These are phyloP conservation scores for Luvunga scandens DNA, from an alignment of 345 rosid genomes.

Conservation along the genomic window DNA sequence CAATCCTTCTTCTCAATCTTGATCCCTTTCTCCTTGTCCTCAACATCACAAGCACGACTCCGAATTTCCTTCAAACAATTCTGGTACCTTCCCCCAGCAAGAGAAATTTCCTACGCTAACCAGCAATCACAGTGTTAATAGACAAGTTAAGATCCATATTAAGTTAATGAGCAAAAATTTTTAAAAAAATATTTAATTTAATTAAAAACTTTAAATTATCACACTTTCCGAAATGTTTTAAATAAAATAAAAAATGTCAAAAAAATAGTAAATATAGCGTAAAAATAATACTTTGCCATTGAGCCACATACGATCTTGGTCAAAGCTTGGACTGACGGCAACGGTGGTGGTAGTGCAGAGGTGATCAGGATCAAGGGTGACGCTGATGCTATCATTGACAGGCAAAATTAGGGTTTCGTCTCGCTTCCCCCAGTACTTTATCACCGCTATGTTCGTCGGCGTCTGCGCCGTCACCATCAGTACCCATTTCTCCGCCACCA, in stretches of 20 bases:
- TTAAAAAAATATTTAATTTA: too few species aligned
- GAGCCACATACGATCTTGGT: constrained; percentile 97
- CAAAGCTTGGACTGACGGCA: constrained; percentile 80
- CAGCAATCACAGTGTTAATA: constrained; percentile 20
- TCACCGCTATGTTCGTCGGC: constrained; percentile 94
- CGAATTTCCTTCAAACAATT: constrained; percentile 88
- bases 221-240: background rate
- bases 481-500: constrained; percentile 62
- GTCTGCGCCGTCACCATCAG: constrained; percentile 83
- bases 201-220: background rate
- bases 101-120: constrained; percentile 84
- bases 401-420: constrained; percentile 90
- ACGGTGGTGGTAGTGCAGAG: constrained; percentile 95
- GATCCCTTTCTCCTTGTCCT: constrained; percentile 76
- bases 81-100: constrained; percentile 85
- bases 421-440: constrained; percentile 97
- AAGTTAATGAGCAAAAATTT: background rate
- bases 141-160: background rate
- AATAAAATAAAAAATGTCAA: background rate
- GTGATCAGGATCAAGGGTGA: constrained; percentile 89
- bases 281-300: constrained; percentile 69
- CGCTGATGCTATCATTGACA: constrained; percentile 91
- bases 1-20: constrained; percentile 79
- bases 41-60: constrained; percentile 68
- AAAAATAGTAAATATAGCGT: too few species aligned